Evolutionary conservation across 306 rosid species (phyloP).

Genomic region (Acacia melanoxylon): DNA sequence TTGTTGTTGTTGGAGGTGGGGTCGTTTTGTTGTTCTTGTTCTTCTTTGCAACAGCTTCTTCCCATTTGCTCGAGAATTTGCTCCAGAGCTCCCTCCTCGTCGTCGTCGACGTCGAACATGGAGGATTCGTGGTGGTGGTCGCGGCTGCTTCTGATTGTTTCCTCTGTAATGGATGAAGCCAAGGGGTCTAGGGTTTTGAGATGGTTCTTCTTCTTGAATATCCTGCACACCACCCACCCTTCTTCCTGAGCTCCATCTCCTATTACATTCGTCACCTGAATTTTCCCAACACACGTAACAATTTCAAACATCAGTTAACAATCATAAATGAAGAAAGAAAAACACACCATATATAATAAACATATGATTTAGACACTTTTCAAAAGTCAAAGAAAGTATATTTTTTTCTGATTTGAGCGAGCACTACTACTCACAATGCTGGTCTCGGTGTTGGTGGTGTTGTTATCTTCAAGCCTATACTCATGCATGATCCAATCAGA

Average conservation of each 20-base stretch:
- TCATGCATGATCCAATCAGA: conserved; percentile 99
- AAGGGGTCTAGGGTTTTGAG: conserved; percentile 72
- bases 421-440: conserved; percentile 50
- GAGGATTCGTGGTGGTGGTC: conserved; percentile 8
- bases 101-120: conserved; percentile 58
- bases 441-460: conserved; percentile 25
- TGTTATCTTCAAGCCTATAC: conserved; percentile 78
- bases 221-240: conserved; percentile 96
- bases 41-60: conserved; percentile 63
- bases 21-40: conserved; percentile 29
- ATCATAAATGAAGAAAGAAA: not conserved
- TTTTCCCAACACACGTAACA: not conserved
- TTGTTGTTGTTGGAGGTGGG: conserved; percentile 22
- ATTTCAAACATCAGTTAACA: not conserved
- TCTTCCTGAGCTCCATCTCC: conserved; percentile 74
- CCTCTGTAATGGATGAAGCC: conserved; percentile 35
- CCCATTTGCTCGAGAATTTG: conserved; percentile 73
- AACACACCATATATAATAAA: not conserved
- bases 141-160: conserved; percentile 34
- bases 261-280: conserved; percentile 50
- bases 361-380: not conserved
- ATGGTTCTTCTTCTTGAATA: conserved; percentile 88
- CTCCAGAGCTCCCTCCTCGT: conserved; percentile 61
- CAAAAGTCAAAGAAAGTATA: not conserved
- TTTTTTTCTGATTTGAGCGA: not conserved